Conservation (phyloP, 148 eudicot species). For the Drosera capensis region DNA sequence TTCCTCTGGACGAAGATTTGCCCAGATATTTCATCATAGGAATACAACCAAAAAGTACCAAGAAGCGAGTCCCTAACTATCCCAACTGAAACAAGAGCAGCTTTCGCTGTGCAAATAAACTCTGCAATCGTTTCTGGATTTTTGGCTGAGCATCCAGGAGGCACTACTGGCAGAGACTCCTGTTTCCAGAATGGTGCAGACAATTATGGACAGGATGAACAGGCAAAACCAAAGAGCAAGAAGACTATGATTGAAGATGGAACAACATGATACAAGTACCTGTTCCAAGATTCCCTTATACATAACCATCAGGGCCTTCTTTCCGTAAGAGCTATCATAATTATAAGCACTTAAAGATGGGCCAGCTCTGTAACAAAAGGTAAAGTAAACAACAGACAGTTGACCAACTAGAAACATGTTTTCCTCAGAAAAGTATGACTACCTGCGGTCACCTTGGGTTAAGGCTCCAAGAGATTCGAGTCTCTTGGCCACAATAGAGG, state of each 20-base stretch:
- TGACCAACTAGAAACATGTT: no score
- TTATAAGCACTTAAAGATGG: constrained; percentile 77
- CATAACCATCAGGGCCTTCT: constrained; percentile 58
- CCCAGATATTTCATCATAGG: no score
- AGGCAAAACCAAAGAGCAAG: neutral
- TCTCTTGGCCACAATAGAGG: constrained; percentile 95
- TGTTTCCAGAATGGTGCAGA: constrained; percentile 13
- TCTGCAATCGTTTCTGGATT: constrained; percentile 64
- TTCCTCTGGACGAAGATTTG: no score
- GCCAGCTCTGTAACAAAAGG: constrained; percentile 68
- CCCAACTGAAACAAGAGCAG: constrained; percentile 93
- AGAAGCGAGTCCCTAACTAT: constrained; percentile 60
- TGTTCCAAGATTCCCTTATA: constrained; percentile 81
- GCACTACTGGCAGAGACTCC: constrained; percentile 74
- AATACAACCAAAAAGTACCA: constrained; percentile 40
- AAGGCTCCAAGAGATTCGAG: constrained; percentile 92
- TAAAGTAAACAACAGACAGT: no score
- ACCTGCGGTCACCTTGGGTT: constrained; percentile 98
- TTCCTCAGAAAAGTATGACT: neutral
- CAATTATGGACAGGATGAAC: neutral
- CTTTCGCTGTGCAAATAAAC: constrained; percentile 65
- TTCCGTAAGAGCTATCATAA: constrained; percentile 85
- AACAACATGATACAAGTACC: no score
- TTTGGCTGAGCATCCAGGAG: constrained; percentile 88
- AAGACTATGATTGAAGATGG: neutral